phyloP scores from a whole-genome alignment of 805 yeast species.

The Candida maesae region DNA sequence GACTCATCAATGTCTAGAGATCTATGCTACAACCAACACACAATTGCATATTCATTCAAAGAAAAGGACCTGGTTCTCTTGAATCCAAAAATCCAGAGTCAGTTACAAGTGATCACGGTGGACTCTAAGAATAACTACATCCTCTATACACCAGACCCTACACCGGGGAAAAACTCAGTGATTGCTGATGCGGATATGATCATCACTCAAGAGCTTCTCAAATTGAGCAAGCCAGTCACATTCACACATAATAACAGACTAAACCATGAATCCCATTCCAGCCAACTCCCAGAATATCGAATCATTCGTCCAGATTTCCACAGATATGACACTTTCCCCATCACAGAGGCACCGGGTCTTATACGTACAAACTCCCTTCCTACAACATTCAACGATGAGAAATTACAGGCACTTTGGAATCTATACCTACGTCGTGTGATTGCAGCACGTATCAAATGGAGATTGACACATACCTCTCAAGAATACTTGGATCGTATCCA shows the following conservation, averaged over 20 bases:
- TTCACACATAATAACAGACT: too few relatives aligned
- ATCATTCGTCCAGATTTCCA: slow-evolving; percentile 14
- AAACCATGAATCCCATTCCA: too few relatives aligned
- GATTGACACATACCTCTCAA: slow-evolving; percentile 22
- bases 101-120: slow-evolving; percentile 15
- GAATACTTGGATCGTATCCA: slow-evolving; percentile 6
- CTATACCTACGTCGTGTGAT: slow-evolving; percentile 31
- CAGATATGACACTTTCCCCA: slow-evolving; percentile 17
- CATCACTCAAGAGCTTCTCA: slow-evolving; percentile 20
- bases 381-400: slow-evolving; percentile 10
- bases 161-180: slow-evolving; percentile 19
- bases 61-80: slow-evolving; percentile 9
- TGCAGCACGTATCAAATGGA: slow-evolving; percentile 30
- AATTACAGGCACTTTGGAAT: slow-evolving; percentile 29
- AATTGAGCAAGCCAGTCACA: slow-evolving; percentile 17
- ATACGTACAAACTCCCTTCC: slow-evolving; percentile 25
- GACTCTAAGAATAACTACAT: slow-evolving; percentile 27
- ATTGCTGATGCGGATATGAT: slow-evolving; percentile 22
- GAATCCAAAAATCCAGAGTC: slow-evolving; percentile 14
- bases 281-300: slow-evolving; percentile 13
- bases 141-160: slow-evolving; percentile 24
- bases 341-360: slow-evolving; percentile 6
- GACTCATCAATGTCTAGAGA: slow-evolving; percentile 24
- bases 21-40: slow-evolving; percentile 19
- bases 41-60: slow-evolving; percentile 9